These are phyloP conservation scores for Auxenochlorella pyrenoidosa DNA, from an alignment of 139 green algal genomes.

Conservation along the genomic window DNA sequence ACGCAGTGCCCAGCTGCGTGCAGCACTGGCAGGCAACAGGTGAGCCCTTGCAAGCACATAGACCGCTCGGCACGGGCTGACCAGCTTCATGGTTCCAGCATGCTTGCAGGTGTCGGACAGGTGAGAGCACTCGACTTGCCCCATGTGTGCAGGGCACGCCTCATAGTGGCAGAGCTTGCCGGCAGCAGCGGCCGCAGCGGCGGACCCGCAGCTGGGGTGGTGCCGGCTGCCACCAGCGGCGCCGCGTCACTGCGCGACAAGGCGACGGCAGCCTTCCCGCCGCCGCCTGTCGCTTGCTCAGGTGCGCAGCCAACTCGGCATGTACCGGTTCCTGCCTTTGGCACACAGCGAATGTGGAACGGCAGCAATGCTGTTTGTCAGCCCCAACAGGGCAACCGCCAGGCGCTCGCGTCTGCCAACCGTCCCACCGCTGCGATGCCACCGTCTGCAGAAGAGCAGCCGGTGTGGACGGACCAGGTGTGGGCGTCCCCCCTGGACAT, in stretches of 20 bases:
- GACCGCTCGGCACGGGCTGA: too few species aligned
- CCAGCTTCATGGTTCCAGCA: too few species aligned
- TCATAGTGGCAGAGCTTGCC: conserved; percentile 15
- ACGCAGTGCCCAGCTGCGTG: neutral
- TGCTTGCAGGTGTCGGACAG: neutral
- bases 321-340: too few species aligned
- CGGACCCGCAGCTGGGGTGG: neutral
- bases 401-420: neutral
- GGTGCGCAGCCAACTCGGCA: neutral
- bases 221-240: neutral
- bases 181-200: neutral
- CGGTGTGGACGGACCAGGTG: conserved; percentile 49
- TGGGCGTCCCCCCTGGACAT: conserved; percentile 55
- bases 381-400: neutral
- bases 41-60: neutral
- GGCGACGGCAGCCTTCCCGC: conserved; percentile 6
- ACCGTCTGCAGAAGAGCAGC: conserved; percentile 28
- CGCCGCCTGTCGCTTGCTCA: conserved; percentile 11
- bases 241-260: neutral
- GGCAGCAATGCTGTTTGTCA: neutral
- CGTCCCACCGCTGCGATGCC: neutral
- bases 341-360: neutral
- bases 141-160: neutral
- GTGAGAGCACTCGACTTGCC: neutral
- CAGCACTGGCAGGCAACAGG: neutral